These are phyloP conservation scores for Penicillium italicum DNA, from an alignment of 2,329 filamentous ascomycete species.

Conservation along the genomic window DNA sequence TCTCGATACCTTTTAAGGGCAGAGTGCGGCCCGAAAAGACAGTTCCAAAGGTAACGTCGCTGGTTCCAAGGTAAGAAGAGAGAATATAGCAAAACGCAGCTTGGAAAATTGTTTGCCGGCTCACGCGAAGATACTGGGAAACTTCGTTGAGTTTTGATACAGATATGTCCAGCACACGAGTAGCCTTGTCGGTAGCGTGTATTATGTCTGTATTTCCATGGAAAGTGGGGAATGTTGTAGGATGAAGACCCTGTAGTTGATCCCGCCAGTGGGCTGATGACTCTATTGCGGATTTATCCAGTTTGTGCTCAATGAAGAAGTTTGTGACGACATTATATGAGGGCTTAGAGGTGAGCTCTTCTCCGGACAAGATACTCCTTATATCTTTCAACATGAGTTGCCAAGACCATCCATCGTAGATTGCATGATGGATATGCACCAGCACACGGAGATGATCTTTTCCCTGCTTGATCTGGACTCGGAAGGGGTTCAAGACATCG, in stretches of 20 bases:
- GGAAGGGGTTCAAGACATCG: slow-evolving; percentile 57
- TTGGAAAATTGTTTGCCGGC: slow-evolving; percentile 72
- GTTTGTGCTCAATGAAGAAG: slow-evolving; percentile 42
- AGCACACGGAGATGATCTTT: slow-evolving; percentile 31
- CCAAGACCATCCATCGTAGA: slow-evolving; percentile 93
- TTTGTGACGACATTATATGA: slow-evolving; percentile 60
- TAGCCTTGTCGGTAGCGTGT: slow-evolving; percentile 26
- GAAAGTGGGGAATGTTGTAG: slow-evolving; percentile 58
- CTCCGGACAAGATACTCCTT: slow-evolving; percentile 46
- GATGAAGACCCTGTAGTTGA: slow-evolving; percentile 57
- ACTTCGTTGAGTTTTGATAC: slow-evolving; percentile 34
- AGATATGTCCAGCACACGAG: slow-evolving; percentile 35
- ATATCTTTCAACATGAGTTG: slow-evolving; percentile 71
- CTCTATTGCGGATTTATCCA: slow-evolving; percentile 34
- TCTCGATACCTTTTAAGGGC: slow-evolving; percentile 66
- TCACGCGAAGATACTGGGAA: slow-evolving; percentile 48
- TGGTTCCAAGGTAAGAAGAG: slow-evolving; percentile 58
- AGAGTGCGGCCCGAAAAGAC: slow-evolving; percentile 79
- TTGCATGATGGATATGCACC: slow-evolving; percentile 70
- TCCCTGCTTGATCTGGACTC: slow-evolving; percentile 52
- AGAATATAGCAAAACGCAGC: slow-evolving; percentile 66
- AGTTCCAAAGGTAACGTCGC: slow-evolving; percentile 70
- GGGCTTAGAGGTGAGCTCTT: slow-evolving; percentile 43
- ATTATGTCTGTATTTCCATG: slow-evolving; percentile 37
- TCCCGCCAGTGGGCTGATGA: slow-evolving; percentile 67